Evolutionary conservation across 106 monocot genomes (phyloP), one percentile per base, ranked within the genome.

Genomic region (Apostasia shenzhenica): DNA sequence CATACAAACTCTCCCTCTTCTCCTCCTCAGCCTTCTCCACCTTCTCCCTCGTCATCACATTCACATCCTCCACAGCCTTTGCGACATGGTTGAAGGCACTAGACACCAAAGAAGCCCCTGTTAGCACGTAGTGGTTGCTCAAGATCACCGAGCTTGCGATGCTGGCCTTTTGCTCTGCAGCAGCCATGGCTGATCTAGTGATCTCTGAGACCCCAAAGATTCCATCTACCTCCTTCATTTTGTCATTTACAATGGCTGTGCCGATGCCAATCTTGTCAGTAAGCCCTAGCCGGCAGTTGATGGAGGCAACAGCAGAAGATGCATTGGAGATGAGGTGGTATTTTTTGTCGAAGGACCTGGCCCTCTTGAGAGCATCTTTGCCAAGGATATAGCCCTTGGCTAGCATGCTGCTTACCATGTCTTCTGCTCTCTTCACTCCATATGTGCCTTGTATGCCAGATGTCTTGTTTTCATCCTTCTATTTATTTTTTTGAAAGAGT

Each of bases 311-410:
- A 0, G 81, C 84, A 9, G 94, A 77, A 0, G 85, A 77, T 12
- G 94, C 91, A 67, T 74, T 89, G 50, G 82, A 89, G 4, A 72
- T 80, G 13, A 97, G 67, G 43, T 74, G 78, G 66, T 86, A 86
- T 1, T 62, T 82, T 63, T 97, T 86, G 9, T 97, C 95, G 11
- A 97, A 83, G 48, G 86, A 57, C 39, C 69, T 89, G n/a, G 92
- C 92, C 10, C 64, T 67, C 12, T 56, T 71, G 43, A 97, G 81
- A 39, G 92, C 92, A 68, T 89, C 92, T 66, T 97, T 97, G 11
- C 95, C 89, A 4, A 97, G 83, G 4, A 89, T 84, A 63, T 84
- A 89, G 7, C 95, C 86, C 79, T 85, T 92, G 63, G 92, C 92
- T 41, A 92, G 70, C 84, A 97, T 84, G 78, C 67, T 89, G 75